Base-by-base conservation (phyloP, 2,329 filamentous ascomycete genomes). In the Iodosphaeria phyllophila region DNA sequence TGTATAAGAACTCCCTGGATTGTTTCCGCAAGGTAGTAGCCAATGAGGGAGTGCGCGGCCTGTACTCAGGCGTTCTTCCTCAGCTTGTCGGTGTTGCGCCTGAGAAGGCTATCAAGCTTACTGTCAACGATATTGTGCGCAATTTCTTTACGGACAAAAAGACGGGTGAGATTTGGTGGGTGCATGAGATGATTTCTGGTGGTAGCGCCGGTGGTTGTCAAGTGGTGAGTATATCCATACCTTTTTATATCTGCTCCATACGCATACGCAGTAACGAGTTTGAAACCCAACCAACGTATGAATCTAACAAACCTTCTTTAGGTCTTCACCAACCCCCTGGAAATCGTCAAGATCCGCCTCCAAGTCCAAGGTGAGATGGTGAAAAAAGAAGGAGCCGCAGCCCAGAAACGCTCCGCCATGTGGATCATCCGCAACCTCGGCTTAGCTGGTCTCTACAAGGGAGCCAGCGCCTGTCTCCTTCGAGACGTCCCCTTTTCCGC, bases 31-130 rank as follows among this genome's bases (percentile, higher is more conserved):
- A 95, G 55, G 84, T 98, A 20, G 59, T 95, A 33, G 71, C 73
- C 33, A 93, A 95, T 43, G 89, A 98, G 53, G 89, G 89, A 28
- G 64, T 92, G 49, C 64, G 61, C 19, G 89, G 89, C 13, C 54
- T 98, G 24, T 98, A 98, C 58, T 92, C 86, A 24, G 89, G 89
- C 45, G 82, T 98, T 12, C 51, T 93, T 26, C 89, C 89, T 8
- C 89, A 98, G 58, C 65, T 98, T 22, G 80, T 98, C 33, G 89
- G 89, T 50, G 89, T 98, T 22, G 89, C 89, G n/a, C 89, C 89
- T 2, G 89, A 98, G 51, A 98, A 98, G 61, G 89, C 89, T 38
- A 98, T 98, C 58, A 98, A 98, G 60, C 69, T 98, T 34, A 98
- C 89, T 0, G 84, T 98, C 42, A 98, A 98, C 52, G 89, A 98